Evolutionary conservation across 495 filamentous ascomycete genomes (phyloP).

Genomic region (Trypethelium eluteriae): DNA sequence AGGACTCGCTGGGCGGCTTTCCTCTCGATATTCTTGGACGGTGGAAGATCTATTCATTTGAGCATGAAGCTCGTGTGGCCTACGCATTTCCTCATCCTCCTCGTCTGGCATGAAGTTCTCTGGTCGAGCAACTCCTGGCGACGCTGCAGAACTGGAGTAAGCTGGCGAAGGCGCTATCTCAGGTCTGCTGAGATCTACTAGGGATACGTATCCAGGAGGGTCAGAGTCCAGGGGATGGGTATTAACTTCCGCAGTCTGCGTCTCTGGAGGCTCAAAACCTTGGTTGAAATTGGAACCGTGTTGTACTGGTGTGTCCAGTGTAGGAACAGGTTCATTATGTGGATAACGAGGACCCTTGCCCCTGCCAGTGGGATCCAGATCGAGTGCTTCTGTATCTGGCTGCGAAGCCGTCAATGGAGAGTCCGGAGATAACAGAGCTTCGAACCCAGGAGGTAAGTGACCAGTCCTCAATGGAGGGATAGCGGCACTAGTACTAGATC

Average conservation of each 20-base stretch:
- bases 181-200: not conserved
- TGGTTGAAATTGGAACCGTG: not conserved
- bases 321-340: not conserved
- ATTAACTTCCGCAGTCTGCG: not conserved
- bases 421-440: not conserved
- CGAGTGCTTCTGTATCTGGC: not conserved
- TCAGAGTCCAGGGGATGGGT: not conserved
- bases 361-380: not conserved
- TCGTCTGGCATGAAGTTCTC: not conserved
- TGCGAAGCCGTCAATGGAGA: not conserved
- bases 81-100: conserved; percentile 1
- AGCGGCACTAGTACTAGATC: conserved; percentile 1
- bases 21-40: not conserved
- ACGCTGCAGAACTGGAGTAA: not conserved
- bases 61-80: not conserved
- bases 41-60: not conserved
- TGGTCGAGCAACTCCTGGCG: not conserved
- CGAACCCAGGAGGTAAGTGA: not conserved
- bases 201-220: not conserved
- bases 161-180: not conserved
- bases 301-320: not conserved
- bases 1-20: conserved; percentile 5
- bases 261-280: not conserved
- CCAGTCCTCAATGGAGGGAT: not conserved
- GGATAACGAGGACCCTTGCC: not conserved